Conservation (phyloP, 192 early-diverging fungal species). For the Allomyces macrogynus region DNA sequence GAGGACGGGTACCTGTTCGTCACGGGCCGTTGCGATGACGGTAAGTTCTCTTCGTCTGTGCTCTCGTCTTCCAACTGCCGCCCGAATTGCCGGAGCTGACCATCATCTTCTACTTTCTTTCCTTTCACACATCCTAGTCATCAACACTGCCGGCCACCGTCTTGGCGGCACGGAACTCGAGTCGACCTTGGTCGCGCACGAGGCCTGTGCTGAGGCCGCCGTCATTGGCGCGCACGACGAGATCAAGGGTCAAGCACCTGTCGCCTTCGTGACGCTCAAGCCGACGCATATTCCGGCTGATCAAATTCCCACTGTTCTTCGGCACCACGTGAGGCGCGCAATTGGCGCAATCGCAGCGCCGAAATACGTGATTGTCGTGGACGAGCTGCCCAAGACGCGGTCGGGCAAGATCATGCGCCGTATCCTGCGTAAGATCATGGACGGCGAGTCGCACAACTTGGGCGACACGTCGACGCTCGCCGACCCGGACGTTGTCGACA, state of each 20-base stretch:
- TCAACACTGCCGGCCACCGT: constrained; percentile 75
- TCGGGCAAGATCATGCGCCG: constrained; percentile 65
- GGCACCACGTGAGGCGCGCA: constrained; percentile 34
- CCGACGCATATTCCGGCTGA: background rate
- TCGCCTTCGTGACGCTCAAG: constrained; percentile 37
- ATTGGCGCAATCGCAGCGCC: constrained; percentile 71
- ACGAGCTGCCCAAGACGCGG: constrained; percentile 62
- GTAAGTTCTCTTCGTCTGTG: constrained; percentile 40
- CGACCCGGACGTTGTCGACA: constrained; percentile 26
- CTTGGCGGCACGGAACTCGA: constrained; percentile 62
- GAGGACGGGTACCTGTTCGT: constrained; percentile 32
- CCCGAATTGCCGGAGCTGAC: constrained; percentile 26
- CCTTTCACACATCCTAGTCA: constrained; percentile 15
- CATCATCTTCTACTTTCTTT: constrained; percentile 8
- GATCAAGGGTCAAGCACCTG: constrained; percentile 44
- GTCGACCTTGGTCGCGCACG: constrained; percentile 44
- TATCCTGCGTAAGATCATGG: constrained; percentile 49
- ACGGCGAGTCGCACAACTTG: constrained; percentile 57
- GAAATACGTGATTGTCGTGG: constrained; percentile 42
- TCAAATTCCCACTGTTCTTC: constrained; percentile 24
- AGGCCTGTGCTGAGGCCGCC: constrained; percentile 40
- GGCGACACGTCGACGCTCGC: constrained; percentile 78
- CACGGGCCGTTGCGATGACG: constrained; percentile 20
- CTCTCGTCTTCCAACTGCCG: too few relatives aligned
- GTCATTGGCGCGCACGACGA: constrained; percentile 43